Percentiles rank a stretch among this genome's conserved stretches.
These are phyloP conservation scores for Trichoderma breve DNA, from an alignment of 2,329 filamentous ascomycete species.

Conservation along the genomic window DNA sequence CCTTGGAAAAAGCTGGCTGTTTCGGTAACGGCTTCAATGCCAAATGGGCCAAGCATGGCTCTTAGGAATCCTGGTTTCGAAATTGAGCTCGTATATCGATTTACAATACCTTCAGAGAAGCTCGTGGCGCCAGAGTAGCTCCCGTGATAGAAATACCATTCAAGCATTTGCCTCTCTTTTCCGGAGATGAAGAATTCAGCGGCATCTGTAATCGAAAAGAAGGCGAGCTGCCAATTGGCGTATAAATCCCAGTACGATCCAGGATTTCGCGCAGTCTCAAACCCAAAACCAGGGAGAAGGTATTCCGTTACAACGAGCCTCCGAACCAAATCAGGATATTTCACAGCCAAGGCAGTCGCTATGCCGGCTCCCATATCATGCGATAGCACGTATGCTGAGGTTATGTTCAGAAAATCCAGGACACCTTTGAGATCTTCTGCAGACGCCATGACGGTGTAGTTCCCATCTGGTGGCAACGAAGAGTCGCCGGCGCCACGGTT, in stretches of 20 bases:
- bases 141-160: constrained; percentile 47
- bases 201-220: constrained; percentile 47
- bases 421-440: constrained; percentile 40
- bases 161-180: constrained; percentile 41
- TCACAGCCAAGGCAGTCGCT: constrained; percentile 39
- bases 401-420: constrained; percentile 43
- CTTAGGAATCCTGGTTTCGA: constrained; percentile 44
- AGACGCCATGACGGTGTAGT: constrained; percentile 42
- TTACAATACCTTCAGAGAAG: constrained; percentile 39
- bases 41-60: constrained; percentile 40
- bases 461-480: constrained; percentile 36
- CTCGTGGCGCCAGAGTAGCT: constrained; percentile 41
- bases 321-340: constrained; percentile 36
- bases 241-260: constrained; percentile 41
- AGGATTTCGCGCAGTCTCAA: constrained; percentile 32
- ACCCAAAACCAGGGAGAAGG: constrained; percentile 42
- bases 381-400: constrained; percentile 41
- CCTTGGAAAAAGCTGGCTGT: constrained; percentile 39
- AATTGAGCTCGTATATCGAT: constrained; percentile 40
- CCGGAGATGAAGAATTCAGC: constrained; percentile 46
- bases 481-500: constrained; percentile 43
- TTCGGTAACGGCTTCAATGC: constrained; percentile 29
- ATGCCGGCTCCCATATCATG: constrained; percentile 47
- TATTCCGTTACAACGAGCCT: constrained; percentile 41
- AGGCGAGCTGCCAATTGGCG: constrained; percentile 41